Evolutionary conservation across 352 stramenopile genomes (phyloP).

Genomic region (Phytophthora capsici): DNA sequence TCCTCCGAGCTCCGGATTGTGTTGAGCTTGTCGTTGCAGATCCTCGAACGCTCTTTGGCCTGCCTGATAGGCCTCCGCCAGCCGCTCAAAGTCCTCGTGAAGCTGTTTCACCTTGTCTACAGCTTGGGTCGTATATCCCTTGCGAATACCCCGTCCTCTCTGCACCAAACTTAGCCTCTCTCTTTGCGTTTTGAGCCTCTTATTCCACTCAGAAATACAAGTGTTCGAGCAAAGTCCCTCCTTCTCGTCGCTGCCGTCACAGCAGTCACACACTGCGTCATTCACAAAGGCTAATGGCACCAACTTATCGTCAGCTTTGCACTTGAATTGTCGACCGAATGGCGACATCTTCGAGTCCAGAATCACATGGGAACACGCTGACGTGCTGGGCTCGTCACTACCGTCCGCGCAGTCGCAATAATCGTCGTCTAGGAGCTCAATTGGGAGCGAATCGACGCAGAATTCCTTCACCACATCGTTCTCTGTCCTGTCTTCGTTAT

Average conservation of each 20-base stretch:
- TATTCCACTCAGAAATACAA: slow-evolving; percentile 39
- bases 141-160: slow-evolving; percentile 24
- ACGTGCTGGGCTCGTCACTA: slow-evolving; percentile 90
- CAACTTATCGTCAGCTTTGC: slow-evolving; percentile 34
- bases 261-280: slow-evolving; percentile 98
- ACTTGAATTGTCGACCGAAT: slow-evolving; percentile 44
- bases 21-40: slow-evolving; percentile 30
- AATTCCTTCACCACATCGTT: neutral
- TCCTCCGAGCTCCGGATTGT: slow-evolving; percentile 36
- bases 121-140: slow-evolving; percentile 35
- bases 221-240: slow-evolving; percentile 44
- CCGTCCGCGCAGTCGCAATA: slow-evolving; percentile 95
- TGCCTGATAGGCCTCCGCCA: slow-evolving; percentile 30
- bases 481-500: neutral
- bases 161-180: slow-evolving; percentile 32
- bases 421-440: slow-evolving; percentile 86
- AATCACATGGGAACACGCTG: slow-evolving; percentile 66
- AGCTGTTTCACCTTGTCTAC: slow-evolving; percentile 36
- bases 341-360: slow-evolving; percentile 7
- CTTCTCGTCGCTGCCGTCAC: slow-evolving; percentile 95
- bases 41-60: slow-evolving; percentile 36
- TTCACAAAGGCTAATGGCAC: slow-evolving; percentile 70
- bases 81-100: slow-evolving; percentile 35
- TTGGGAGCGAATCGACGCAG: slow-evolving; percentile 49
- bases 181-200: slow-evolving; percentile 25